A percentile compares a stretch with the other conserved stretches of the same genome.
Conservation (phyloP, 352 stramenopile genomes). For the Globisporangium mamillatum region DNA sequence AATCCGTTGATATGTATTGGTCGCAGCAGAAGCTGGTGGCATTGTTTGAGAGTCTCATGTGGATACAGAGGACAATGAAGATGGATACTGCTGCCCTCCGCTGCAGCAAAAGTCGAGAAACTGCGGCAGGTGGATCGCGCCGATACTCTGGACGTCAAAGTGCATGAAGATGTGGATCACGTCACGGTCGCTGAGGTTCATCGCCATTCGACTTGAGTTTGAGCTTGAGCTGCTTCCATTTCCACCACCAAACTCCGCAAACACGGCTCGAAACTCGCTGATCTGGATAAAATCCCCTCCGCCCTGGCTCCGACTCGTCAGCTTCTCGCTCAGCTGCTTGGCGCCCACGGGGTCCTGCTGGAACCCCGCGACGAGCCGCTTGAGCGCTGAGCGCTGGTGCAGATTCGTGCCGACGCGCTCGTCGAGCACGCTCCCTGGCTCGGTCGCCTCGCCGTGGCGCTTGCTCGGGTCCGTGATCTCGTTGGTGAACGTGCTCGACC, state of each 20-base stretch:
- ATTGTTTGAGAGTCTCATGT: not conserved
- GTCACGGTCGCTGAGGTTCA: constrained; percentile 40
- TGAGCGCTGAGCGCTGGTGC: constrained; percentile 61
- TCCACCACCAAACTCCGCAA: constrained; percentile 9
- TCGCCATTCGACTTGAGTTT: not conserved
- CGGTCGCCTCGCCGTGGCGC: constrained; percentile 63
- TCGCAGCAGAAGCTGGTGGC: not conserved
- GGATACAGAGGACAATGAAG: not conserved
- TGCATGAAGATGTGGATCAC: constrained; percentile 80
- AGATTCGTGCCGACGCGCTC: constrained; percentile 50
- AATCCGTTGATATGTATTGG: not conserved
- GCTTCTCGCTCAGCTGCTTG: constrained; percentile 10
- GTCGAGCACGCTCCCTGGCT: constrained; percentile 47
- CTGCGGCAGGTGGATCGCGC: constrained; percentile 38
- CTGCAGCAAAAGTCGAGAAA: constrained; percentile 40
- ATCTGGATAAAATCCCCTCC: constrained; percentile 40
- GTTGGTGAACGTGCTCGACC: constrained; percentile 73
- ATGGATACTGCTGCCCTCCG: not conserved
- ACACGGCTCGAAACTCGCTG: constrained; percentile 35
- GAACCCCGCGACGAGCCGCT: constrained; percentile 31
- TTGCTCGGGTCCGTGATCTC: constrained; percentile 63
- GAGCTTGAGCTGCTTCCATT: not conserved
- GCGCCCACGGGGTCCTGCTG: constrained; percentile 16
- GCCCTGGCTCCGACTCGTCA: constrained; percentile 10
- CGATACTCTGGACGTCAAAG: constrained; percentile 66